phyloP scores from a whole-genome alignment of 495 filamentous ascomycete species.

The Haplographium delicatum region DNA sequence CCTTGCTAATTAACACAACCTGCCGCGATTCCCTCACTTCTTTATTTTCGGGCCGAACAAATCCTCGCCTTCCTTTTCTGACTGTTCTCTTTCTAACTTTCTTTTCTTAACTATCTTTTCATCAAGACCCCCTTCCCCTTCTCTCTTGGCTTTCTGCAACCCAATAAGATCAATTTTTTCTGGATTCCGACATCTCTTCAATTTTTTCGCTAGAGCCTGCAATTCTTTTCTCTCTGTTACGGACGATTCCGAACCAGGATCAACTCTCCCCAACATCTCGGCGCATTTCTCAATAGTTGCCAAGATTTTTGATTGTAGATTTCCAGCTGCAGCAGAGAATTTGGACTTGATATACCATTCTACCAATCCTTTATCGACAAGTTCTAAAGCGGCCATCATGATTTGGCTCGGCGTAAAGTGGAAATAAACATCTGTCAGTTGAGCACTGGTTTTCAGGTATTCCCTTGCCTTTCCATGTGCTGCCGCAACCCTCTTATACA shows the following conservation, averaged over 20 bases:
- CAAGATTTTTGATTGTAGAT: slow-evolving; percentile 40
- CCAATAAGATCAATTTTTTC: slow-evolving; percentile 56
- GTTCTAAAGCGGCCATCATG: slow-evolving; percentile 71
- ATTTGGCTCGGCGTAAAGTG: slow-evolving; percentile 94
- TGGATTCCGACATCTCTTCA: slow-evolving; percentile 74
- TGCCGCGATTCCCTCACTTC: slow-evolving; percentile 6
- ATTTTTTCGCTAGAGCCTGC: slow-evolving; percentile 61
- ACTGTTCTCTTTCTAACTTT: slow-evolving; percentile 48
- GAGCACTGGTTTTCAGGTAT: slow-evolving; percentile 68
- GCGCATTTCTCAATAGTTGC: slow-evolving; percentile 44
- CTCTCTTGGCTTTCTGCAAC: slow-evolving; percentile 47
- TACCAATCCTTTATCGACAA: slow-evolving; percentile 68
- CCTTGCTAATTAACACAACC: slow-evolving; percentile 20
- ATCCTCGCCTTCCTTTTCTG: slow-evolving; percentile 48
- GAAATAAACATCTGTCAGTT: slow-evolving; percentile 91
- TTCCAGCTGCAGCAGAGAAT: slow-evolving; percentile 35
- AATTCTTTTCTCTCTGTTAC: slow-evolving; percentile 33
- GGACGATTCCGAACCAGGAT: slow-evolving; percentile 9
- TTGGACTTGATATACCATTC: slow-evolving; percentile 71
- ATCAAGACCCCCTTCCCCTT: slow-evolving; percentile 34
- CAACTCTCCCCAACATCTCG: slow-evolving; percentile 36
- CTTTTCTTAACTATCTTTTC: slow-evolving; percentile 52
- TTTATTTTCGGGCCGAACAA: slow-evolving; percentile 47
- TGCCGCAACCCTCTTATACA: slow-evolving; percentile 48
- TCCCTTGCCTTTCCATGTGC: slow-evolving; percentile 68